Evolutionary conservation across 306 rosid species (phyloP).

Genomic region (Abrus precatorius): DNA sequence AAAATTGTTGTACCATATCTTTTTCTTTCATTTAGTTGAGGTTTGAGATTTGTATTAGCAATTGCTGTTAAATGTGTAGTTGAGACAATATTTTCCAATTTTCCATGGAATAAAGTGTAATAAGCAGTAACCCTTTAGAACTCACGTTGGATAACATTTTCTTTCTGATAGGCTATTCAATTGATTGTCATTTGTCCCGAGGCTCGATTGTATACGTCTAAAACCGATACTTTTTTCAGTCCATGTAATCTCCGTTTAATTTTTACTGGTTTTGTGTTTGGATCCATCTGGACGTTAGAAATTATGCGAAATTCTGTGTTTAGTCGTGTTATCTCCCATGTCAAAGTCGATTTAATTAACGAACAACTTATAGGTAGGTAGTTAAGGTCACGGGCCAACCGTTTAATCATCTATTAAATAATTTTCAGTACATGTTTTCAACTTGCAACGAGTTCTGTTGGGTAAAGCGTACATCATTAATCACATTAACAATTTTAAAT

Average conservation of each 20-base stretch:
- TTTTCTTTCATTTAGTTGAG: conserved; percentile 10
- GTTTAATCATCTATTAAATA: background rate
- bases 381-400: background rate
- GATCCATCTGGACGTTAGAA: background rate
- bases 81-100: background rate
- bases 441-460: no score
- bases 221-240: no score
- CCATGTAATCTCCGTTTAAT: background rate
- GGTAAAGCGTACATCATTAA: no score
- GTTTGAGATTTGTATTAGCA: conserved; percentile 12
- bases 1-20: conserved; percentile 56
- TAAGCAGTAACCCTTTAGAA: background rate
- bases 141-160: background rate
- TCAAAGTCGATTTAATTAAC: background rate
- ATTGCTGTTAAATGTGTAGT: background rate
- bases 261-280: background rate
- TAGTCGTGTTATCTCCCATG: background rate
- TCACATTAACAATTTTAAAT: no score
- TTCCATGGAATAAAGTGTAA: background rate
- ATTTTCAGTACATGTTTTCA: no score
- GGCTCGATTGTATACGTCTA: background rate
- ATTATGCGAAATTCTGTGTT: background rate
- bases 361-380: background rate
- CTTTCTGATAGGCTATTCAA: background rate
- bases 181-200: background rate